phyloP scores from a whole-genome alignment of 2,329 filamentous ascomycete genomes.

The Neophaeococcomyces aloes region DNA sequence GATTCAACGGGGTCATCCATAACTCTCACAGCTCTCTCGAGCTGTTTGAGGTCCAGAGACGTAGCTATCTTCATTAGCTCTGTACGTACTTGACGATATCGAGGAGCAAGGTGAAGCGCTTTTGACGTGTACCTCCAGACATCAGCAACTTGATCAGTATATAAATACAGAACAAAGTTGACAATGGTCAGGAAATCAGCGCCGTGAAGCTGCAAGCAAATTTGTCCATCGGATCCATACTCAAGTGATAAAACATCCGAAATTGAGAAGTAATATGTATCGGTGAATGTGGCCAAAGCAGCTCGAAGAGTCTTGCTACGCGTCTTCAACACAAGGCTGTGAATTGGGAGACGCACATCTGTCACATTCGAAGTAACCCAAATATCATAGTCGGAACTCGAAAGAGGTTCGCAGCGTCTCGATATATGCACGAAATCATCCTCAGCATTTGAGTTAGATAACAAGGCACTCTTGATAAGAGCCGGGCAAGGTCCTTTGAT shows the following conservation, averaged over 20 bases:
- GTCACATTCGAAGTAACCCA: constrained; percentile 49
- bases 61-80: constrained; percentile 83
- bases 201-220: constrained; percentile 54
- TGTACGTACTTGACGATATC: constrained; percentile 67
- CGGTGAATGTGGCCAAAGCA: constrained; percentile 49
- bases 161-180: constrained; percentile 69
- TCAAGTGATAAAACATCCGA: constrained; percentile 52
- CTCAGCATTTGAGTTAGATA: constrained; percentile 38
- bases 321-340: constrained; percentile 68
- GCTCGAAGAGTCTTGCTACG: constrained; percentile 60
- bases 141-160: constrained; percentile 68
- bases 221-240: constrained; percentile 40
- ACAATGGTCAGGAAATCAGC: constrained; percentile 69
- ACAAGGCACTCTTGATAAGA: constrained; percentile 32
- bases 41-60: constrained; percentile 55
- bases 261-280: constrained; percentile 44
- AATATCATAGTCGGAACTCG: constrained; percentile 25
- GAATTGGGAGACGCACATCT: constrained; percentile 63
- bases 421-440: constrained; percentile 27
- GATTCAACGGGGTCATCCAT: constrained; percentile 57
- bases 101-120: constrained; percentile 53
- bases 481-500: constrained; percentile 10
- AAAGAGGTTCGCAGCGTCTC: constrained; percentile 18
- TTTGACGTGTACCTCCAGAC: constrained; percentile 73
- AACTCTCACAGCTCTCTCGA: constrained; percentile 68